Percentiles rank a stretch among this genome's conserved stretches.
Conservation (phyloP, 768 basidiomycete genomes). For the Pisolithus microcarpus region DNA sequence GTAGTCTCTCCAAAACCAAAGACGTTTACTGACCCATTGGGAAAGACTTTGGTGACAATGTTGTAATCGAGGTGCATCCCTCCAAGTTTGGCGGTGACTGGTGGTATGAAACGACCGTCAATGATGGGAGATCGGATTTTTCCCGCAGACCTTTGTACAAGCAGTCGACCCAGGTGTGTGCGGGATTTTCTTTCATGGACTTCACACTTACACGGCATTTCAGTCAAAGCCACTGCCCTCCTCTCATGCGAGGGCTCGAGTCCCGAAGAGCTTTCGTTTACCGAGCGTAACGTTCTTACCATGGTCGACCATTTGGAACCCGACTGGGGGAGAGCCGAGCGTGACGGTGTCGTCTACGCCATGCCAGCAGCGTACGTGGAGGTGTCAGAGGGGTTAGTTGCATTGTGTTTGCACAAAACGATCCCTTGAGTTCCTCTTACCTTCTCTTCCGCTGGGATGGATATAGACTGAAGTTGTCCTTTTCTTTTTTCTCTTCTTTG, state of each 20-base stretch:
- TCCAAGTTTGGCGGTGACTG: conserved; percentile 83
- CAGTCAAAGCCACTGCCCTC: conserved; percentile 68
- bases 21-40: conserved; percentile 5
- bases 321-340: conserved; percentile 97
- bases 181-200: conserved; percentile 2
- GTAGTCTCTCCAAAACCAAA: conserved; percentile 22
- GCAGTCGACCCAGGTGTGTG: conserved; percentile 52
- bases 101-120: conserved; percentile 80
- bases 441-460: conserved; percentile 32
- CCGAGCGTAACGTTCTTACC: conserved; percentile 68
- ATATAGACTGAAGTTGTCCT: conserved; percentile 77
- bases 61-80: conserved; percentile 73
- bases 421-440: conserved; percentile 51
- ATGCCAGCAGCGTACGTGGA: conserved; percentile 92
- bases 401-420: conserved; percentile 21
- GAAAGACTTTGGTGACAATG: conserved; percentile 73
- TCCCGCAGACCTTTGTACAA: conserved; percentile 86
- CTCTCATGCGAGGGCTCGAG: conserved; percentile 68
- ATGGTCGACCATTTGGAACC: conserved; percentile 79
- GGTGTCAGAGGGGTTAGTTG: conserved; percentile 85
- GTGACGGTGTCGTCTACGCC: conserved; percentile 76
- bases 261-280: conserved; percentile 79
- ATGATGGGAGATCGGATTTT: conserved; percentile 66
- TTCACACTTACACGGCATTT: conserved; percentile 2
- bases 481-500: conserved; percentile 38